Evolutionary conservation across 1,284 basidiomycete genomes (phyloP), one percentile per base, ranked within the genome.

Genomic region (Erythrobasidium hasegawianum): DNA sequence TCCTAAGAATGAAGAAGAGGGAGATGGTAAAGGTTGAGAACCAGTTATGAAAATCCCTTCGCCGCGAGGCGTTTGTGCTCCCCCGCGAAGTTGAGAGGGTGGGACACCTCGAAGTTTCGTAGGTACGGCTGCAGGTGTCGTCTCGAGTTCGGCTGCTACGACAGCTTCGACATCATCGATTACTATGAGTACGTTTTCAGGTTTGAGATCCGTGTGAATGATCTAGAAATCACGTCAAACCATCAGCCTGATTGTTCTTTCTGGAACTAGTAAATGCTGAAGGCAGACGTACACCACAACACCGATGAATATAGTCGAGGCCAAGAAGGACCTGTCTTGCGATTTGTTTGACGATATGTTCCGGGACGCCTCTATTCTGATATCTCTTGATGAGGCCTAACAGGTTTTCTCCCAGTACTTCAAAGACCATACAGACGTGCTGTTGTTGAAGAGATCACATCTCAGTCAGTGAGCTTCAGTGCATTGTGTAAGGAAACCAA

Each of bases 381-480:
- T 92, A 86, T 18, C 95, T 86, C 79, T 96, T 97, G 83, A 97
- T 97, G 72, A 98, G 84, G 1, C 94, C 94, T 0, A 98, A 84
- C n/a, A 98, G 81, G 77, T 97, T 97, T 80, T 98, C 96, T 65
- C 96, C 95, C 10, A 98, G 84, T 39, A 98, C 96, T 79, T 98
- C 95, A 76, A 97, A 97, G n/a, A 98, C 95, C 95, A 98, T 98
- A 83, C 96, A 98, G 71, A 98, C 90, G 79, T 98, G 95, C 18
- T 58, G 53, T n/a, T n/a, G n/a, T n/a, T n/a, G n/a, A n/a, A n/a
- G n/a, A n/a, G n/a, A n/a, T n/a, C n/a, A n/a, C n/a, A n/a, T n/a
- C n/a, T n/a, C n/a, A n/a, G n/a, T n/a, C n/a, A n/a, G n/a, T n/a
- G n/a, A n/a, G n/a, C n/a, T n/a, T n/a, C n/a, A n/a, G n/a, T n/a